These are phyloP conservation scores for Fomitopsis palustris DNA, from an alignment of 1,284 basidiomycete genomes.

Conservation along the genomic window DNA sequence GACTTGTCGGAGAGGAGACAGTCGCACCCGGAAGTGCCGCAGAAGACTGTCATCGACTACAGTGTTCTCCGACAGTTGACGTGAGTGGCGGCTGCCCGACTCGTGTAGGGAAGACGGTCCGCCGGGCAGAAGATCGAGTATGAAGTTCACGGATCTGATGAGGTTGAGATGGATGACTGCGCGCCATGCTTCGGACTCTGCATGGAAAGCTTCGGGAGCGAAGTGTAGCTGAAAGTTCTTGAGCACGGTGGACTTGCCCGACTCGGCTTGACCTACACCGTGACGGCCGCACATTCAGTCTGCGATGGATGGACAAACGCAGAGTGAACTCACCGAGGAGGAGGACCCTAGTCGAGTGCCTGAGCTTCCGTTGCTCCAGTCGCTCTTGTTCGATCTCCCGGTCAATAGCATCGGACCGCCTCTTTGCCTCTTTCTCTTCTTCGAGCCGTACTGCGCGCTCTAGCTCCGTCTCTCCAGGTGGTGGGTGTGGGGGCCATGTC, in stretches of 20 bases:
- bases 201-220: constrained; percentile 51
- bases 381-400: constrained; percentile 42
- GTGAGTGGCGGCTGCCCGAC: not conserved
- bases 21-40: constrained; percentile 42
- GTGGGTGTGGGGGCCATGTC: constrained; percentile 24
- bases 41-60: constrained; percentile 22
- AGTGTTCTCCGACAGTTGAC: not conserved
- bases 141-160: constrained; percentile 53
- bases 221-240: constrained; percentile 62
- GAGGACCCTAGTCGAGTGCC: constrained; percentile 44
- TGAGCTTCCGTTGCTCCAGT: constrained; percentile 33
- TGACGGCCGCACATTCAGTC: not conserved
- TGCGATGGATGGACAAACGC: not conserved
- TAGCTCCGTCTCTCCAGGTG: constrained; percentile 20
- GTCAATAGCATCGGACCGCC: constrained; percentile 53
- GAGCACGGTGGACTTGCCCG: constrained; percentile 60
- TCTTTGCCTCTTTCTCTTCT: constrained; percentile 49
- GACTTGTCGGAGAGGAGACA: constrained; percentile 51
- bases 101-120: not conserved
- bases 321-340: constrained; percentile 43
- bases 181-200: constrained; percentile 54
- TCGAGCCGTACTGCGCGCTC: constrained; percentile 33
- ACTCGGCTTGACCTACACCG: constrained; percentile 54
- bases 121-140: constrained; percentile 41
- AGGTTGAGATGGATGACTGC: constrained; percentile 62